These are phyloP conservation scores for Uronychia binucleata DNA, from an alignment of 73 alveolate genomes.

Conservation along the genomic window DNA sequence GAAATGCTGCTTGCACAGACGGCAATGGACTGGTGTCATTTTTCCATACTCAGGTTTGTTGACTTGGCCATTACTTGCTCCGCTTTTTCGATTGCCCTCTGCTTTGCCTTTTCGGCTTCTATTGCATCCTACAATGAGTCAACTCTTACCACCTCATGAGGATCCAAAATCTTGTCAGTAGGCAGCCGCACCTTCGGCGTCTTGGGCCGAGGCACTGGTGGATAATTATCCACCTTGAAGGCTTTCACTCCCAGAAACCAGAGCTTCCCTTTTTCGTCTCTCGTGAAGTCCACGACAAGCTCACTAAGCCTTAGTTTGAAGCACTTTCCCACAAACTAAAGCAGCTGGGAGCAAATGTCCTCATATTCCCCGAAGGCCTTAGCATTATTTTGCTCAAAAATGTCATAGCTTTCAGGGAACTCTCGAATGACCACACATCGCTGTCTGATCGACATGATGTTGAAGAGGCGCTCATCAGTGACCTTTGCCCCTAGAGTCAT, in stretches of 20 bases:
- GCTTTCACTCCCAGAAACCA: not conserved
- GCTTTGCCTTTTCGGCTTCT: not conserved
- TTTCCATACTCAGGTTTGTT: not conserved
- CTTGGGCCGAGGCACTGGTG: not conserved
- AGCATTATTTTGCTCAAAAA: not conserved
- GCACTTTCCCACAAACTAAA: not conserved
- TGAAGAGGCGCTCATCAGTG: not conserved
- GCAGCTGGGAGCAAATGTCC: not conserved
- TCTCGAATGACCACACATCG: not conserved
- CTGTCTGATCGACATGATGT: not conserved
- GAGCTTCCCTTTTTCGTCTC: not conserved
- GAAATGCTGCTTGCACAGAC: constrained; percentile 35
- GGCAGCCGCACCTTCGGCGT: not conserved
- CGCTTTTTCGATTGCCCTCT: not conserved
- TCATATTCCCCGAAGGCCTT: not conserved
- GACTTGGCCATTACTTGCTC: not conserved
- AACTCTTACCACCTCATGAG: not conserved
- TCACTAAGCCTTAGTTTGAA: not conserved
- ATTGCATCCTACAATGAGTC: not conserved
- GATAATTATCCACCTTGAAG: not conserved
- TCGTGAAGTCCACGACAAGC: not conserved
- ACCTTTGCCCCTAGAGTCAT: not conserved
- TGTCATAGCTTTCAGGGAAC: not conserved
- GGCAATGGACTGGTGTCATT: constrained; percentile 7
- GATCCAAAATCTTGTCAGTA: not conserved